These are phyloP conservation scores for Linum trigynum DNA, from an alignment of 345 rosid species.

Conservation along the genomic window DNA sequence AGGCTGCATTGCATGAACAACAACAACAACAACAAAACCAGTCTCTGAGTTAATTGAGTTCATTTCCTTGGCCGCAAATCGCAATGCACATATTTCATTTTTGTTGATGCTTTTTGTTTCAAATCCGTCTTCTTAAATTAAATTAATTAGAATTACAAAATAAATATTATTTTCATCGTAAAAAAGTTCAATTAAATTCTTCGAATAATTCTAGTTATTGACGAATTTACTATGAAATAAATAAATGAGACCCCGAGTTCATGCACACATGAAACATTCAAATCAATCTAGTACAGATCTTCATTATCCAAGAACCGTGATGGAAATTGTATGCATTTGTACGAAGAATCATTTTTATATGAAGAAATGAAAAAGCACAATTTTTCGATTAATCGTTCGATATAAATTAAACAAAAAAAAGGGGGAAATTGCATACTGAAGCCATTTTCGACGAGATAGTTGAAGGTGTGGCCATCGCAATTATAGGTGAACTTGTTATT, in stretches of 20 bases:
- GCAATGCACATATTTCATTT: too few species aligned
- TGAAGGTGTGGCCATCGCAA: slow-evolving; percentile 28
- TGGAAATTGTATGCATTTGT: too few species aligned
- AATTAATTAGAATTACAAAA: not conserved
- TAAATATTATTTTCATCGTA: not conserved
- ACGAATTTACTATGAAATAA: not conserved
- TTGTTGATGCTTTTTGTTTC: too few species aligned
- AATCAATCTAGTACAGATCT: not conserved
- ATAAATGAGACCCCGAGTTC: not conserved
- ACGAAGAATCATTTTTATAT: not conserved
- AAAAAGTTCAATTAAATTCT: slow-evolving; percentile 2
- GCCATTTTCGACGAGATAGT: slow-evolving; percentile 29
- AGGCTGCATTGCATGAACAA: slow-evolving; percentile 39
- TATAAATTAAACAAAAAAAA: too few species aligned
- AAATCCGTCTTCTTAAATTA: too few species aligned
- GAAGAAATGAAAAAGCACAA: not conserved
- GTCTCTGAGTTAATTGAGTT: not conserved
- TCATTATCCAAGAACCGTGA: too few species aligned
- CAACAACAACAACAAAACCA: not conserved
- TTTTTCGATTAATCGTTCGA: not conserved
- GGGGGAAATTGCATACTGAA: slow-evolving; percentile 13
- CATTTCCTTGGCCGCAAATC: too few species aligned
- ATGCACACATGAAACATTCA: too few species aligned
- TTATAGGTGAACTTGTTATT: slow-evolving; percentile 26
- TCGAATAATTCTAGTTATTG: not conserved